Percentiles rank a stretch among this genome's conserved stretches.
Evolutionary conservation across 2,329 filamentous ascomycete species (phyloP).

Genomic region (Colletotrichum sp.): DNA sequence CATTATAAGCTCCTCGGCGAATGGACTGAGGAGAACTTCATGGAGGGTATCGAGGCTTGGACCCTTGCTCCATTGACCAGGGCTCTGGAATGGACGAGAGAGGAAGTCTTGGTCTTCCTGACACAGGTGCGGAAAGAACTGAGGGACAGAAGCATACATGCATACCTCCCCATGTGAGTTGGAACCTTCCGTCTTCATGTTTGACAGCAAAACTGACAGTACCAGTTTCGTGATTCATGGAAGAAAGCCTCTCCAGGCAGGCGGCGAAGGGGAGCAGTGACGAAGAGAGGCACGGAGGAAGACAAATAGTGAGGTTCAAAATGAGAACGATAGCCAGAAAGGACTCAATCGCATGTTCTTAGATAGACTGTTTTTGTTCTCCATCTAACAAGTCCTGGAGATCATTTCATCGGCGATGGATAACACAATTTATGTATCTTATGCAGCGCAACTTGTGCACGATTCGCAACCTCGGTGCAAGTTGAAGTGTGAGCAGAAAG

Average conservation of each 20-base stretch:
- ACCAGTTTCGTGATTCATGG: background rate
- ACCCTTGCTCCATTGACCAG: constrained; percentile 33
- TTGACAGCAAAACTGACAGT: background rate
- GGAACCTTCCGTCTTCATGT: background rate
- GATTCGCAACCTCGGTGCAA: background rate
- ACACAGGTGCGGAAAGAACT: background rate
- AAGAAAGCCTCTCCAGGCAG: background rate
- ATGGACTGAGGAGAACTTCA: constrained; percentile 20
- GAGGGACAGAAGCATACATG: background rate
- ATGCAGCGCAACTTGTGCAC: background rate
- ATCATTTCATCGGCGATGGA: background rate
- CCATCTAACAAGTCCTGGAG: background rate
- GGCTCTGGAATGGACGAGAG: constrained; percentile 5
- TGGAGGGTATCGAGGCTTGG: constrained; percentile 29
- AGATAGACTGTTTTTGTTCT: background rate
- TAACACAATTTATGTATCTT: background rate
- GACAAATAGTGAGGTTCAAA: background rate
- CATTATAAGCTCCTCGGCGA: constrained; percentile 53
- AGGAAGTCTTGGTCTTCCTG: background rate
- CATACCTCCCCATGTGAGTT: background rate
- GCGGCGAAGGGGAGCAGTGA: background rate
- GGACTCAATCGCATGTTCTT: background rate
- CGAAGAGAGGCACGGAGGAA: background rate
- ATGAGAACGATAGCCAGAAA: background rate
- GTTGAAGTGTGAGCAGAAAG: background rate